A percentile compares a stretch with the other conserved stretches of the same genome.
Evolutionary conservation across 495 filamentous ascomycete species (phyloP).

Genomic region (Hypoxylon lenormandii): DNA sequence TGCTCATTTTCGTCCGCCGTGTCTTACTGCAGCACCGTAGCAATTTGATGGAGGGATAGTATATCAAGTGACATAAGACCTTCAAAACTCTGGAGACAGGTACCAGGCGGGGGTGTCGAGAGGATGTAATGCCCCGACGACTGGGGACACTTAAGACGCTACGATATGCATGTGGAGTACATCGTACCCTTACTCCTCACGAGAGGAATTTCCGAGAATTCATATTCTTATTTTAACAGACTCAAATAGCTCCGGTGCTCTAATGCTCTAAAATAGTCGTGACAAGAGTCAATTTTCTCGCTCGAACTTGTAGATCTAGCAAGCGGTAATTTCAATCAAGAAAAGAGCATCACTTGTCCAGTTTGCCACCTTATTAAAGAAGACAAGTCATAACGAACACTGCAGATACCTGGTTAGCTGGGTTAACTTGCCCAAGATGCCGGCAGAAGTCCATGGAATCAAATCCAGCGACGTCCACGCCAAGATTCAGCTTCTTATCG

Average conservation of each 20-base stretch:
- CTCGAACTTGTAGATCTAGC: background rate
- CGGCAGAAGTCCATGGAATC: conserved; percentile 55
- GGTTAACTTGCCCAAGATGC: conserved; percentile 49
- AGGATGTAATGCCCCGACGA: conserved; percentile 30
- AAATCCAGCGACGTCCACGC: conserved; percentile 63
- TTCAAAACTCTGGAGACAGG: background rate
- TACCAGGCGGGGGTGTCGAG: conserved; percentile 8
- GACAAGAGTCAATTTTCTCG: background rate
- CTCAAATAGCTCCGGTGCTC: background rate
- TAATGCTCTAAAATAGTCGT: background rate
- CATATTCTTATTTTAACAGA: conserved; percentile 1
- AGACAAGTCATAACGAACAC: background rate
- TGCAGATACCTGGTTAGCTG: background rate
- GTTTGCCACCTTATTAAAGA: background rate
- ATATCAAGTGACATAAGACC: conserved; percentile 8
- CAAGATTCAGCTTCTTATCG: conserved; percentile 70
- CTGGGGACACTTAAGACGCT: conserved; percentile 23
- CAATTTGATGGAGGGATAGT: background rate
- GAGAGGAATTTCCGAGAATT: background rate
- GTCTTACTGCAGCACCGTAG: conserved; percentile 5
- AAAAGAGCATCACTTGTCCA: background rate
- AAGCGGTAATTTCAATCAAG: background rate
- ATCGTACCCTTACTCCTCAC: conserved; percentile 32
- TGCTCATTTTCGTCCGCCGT: background rate
- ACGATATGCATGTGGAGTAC: conserved; percentile 35